Evolutionary conservation across 2,329 filamentous ascomycete genomes (phyloP).

Genomic region (Lomentospora prolificans): DNA sequence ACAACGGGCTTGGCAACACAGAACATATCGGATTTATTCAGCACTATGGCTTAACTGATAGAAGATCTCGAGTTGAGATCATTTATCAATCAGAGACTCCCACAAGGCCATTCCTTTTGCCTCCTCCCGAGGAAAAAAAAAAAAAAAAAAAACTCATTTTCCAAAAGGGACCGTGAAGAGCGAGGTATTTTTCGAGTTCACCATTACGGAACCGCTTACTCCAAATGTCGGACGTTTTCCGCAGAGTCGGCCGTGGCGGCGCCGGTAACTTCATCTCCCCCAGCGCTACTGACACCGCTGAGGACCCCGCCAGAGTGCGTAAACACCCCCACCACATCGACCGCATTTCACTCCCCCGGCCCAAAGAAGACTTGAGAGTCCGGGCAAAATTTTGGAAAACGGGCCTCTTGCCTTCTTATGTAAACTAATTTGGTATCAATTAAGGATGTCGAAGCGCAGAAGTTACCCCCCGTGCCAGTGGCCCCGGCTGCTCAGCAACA

Average conservation of each 20-base stretch:
- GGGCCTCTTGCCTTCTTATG: not conserved
- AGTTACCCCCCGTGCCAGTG: constrained; percentile 16
- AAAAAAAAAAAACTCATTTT: not conserved
- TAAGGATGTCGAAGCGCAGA: constrained; percentile 1
- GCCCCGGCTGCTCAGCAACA: constrained; percentile 16
- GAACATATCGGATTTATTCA: not conserved
- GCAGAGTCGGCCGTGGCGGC: constrained; percentile 49
- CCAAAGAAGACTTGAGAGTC: too few relatives aligned
- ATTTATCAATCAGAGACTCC: not conserved
- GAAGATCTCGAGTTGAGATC: not conserved
- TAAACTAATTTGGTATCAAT: constrained; percentile 10
- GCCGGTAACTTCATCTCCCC: constrained; percentile 48
- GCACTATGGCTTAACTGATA: not conserved
- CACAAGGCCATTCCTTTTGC: not conserved
- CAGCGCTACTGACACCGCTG: not conserved
- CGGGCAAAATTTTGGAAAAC: not conserved
- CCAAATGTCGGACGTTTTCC: constrained; percentile 31
- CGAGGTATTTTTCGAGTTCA: not conserved
- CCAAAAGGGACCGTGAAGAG: not conserved
- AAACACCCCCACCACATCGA: constrained; percentile 8
- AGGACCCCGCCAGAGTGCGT: constrained; percentile 9
- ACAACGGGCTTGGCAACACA: not conserved
- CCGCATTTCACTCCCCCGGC: constrained; percentile 17
- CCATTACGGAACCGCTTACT: not conserved
- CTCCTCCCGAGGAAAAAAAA: not conserved